These are phyloP conservation scores for Coccomyxa subellipsoidea DNA, from an alignment of 163 green algal genomes.

Conservation along the genomic window DNA sequence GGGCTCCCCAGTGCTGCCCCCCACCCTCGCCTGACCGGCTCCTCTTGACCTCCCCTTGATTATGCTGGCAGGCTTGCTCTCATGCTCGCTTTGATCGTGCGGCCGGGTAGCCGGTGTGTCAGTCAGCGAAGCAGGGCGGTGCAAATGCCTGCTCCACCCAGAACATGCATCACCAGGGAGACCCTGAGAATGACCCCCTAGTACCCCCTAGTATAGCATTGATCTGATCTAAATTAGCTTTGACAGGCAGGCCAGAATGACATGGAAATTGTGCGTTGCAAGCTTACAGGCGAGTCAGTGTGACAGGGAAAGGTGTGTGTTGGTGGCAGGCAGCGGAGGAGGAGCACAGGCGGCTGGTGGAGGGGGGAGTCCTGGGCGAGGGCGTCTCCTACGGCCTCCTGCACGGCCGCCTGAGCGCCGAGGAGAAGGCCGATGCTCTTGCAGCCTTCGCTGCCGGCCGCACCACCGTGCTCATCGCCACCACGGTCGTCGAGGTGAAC, in stretches of 20 bases:
- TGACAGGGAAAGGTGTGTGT: too few relatives aligned
- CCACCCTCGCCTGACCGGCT: neutral
- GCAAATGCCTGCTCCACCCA: neutral
- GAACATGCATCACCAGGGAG: too few relatives aligned
- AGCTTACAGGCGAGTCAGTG: too few relatives aligned
- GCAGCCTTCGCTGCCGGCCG: conserved; percentile 58
- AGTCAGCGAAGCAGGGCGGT: too few relatives aligned
- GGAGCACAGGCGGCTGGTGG: conserved; percentile 43
- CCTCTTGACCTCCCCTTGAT: neutral
- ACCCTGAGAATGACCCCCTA: too few relatives aligned
- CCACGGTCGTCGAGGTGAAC: conserved; percentile 82
- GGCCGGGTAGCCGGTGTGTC: too few relatives aligned
- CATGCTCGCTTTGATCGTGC: neutral
- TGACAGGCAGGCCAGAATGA: too few relatives aligned
- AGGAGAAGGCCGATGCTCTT: conserved; percentile 77
- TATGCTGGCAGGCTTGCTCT: neutral
- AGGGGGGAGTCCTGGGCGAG: conserved; percentile 27
- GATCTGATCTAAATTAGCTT: too few relatives aligned
- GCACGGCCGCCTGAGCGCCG: conserved; percentile 74
- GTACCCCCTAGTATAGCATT: too few relatives aligned
- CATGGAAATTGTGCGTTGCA: too few relatives aligned
- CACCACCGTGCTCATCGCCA: conserved; percentile 75
- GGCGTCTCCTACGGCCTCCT: conserved; percentile 58
- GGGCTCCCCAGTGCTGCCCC: neutral
- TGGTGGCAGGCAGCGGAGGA: conserved; percentile 28